These are phyloP conservation scores for Hypoxylon sp. DNA, from an alignment of 2,329 filamentous ascomycete species.

Conservation along the genomic window DNA sequence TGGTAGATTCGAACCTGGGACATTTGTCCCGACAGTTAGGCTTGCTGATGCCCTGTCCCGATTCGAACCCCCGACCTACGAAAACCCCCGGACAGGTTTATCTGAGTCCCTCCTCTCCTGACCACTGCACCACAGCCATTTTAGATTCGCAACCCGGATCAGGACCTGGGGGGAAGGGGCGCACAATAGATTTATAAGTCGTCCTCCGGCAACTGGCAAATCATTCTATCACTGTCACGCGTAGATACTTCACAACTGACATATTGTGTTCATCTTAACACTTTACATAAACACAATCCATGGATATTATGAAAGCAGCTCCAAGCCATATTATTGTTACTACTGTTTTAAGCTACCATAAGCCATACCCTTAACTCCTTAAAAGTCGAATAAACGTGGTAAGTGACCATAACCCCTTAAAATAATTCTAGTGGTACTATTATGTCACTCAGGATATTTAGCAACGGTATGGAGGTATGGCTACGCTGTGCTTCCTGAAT, in stretches of 20 bases:
- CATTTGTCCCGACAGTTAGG: not conserved
- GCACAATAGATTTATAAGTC: not conserved
- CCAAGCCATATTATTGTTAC: slow-evolving; percentile 8
- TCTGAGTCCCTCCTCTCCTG: not conserved
- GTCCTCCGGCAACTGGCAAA: not conserved
- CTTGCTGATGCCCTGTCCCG: not conserved
- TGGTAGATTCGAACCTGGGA: not conserved
- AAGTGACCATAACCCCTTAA: not conserved
- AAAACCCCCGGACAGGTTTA: slow-evolving; percentile 3
- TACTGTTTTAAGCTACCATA: not conserved
- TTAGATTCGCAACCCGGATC: not conserved
- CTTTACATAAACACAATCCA: not conserved
- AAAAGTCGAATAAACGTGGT: not conserved
- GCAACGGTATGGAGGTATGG: not conserved
- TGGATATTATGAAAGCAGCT: not conserved
- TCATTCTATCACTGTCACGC: not conserved
- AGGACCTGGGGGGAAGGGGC: not conserved
- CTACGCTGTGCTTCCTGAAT: not conserved
- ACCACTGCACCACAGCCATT: not conserved
- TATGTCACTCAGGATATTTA: not conserved
- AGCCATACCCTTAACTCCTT: slow-evolving; percentile 1
- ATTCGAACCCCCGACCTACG: not conserved
- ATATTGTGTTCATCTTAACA: not conserved
- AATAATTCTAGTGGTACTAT: not conserved
- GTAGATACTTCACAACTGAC: not conserved